phyloP scores from a whole-genome alignment of 108 stramenopile species.

The Stephanodiscus minutulus region DNA sequence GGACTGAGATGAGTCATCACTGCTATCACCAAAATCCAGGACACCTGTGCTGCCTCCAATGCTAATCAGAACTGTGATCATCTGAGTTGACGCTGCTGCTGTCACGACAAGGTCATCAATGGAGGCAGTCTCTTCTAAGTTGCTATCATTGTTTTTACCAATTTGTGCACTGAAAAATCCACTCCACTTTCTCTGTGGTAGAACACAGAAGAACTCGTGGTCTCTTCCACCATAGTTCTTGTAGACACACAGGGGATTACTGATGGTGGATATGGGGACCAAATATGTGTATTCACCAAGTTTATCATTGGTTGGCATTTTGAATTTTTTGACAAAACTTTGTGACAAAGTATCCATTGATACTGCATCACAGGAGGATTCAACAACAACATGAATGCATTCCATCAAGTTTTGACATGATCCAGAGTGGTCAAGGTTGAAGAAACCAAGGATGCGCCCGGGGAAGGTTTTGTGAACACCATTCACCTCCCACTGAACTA shows the following conservation, averaged over 20 bases:
- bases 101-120: too few species aligned
- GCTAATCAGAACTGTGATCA: too few species aligned
- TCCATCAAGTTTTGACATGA: not conserved
- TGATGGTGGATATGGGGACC: not conserved
- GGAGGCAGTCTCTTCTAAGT: too few species aligned
- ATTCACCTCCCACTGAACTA: not conserved
- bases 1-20: too few species aligned
- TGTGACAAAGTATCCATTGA: not conserved
- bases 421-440: not conserved
- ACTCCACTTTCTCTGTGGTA: not conserved
- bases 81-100: too few species aligned
- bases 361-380: not conserved
- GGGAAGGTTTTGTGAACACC: not conserved
- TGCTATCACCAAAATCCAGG: too few species aligned
- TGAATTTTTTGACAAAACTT: not conserved
- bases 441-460: not conserved
- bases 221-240: conserved; percentile 5
- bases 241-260: not conserved
- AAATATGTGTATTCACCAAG: not conserved
- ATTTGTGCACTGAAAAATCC: not conserved
- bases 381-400: not conserved
- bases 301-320: not conserved
- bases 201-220: not conserved
- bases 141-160: not conserved
- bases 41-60: too few species aligned